Evolutionary conservation across 2,329 filamentous ascomycete genomes (phyloP).

Genomic region (Aspergillus sp.): DNA sequence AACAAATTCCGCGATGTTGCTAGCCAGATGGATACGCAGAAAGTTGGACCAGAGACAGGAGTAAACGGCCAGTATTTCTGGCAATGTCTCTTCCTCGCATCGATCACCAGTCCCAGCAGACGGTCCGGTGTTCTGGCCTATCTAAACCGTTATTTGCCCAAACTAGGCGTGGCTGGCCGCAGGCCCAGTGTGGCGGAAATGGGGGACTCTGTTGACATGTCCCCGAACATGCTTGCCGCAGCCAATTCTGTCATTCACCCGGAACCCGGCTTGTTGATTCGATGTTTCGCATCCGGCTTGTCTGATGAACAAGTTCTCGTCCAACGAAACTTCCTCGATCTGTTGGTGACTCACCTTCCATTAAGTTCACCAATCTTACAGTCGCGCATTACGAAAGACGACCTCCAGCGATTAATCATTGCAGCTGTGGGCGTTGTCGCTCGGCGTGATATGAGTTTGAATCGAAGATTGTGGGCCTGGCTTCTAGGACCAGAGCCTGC

Average conservation of each 20-base stretch:
- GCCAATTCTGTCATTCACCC: slow-evolving; percentile 54
- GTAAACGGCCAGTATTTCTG: slow-evolving; percentile 84
- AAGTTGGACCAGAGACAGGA: slow-evolving; percentile 45
- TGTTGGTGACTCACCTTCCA: slow-evolving; percentile 84
- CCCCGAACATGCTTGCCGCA: slow-evolving; percentile 26
- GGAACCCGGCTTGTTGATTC: slow-evolving; percentile 81
- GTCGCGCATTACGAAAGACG: slow-evolving; percentile 61
- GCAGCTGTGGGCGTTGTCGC: slow-evolving; percentile 83
- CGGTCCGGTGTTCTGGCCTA: slow-evolving; percentile 85
- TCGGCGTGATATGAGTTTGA: slow-evolving; percentile 92
- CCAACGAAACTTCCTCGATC: slow-evolving; percentile 86
- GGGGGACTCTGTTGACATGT: slow-evolving; percentile 18
- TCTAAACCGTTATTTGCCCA: slow-evolving; percentile 70
- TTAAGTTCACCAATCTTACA: slow-evolving; percentile 77
- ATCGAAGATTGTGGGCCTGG: slow-evolving; percentile 93
- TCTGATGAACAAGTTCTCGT: slow-evolving; percentile 82
- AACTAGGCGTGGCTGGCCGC: slow-evolving; percentile 46
- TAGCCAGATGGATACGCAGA: slow-evolving; percentile 47
- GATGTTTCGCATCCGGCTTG: slow-evolving; percentile 87
- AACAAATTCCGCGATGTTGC: slow-evolving; percentile 64
- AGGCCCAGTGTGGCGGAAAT: slow-evolving; percentile 23
- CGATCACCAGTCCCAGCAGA: slow-evolving; percentile 80
- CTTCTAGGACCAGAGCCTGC: slow-evolving; percentile 71
- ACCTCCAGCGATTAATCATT: slow-evolving; percentile 73
- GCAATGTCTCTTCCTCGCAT: slow-evolving; percentile 93